phyloP scores from a whole-genome alignment of 352 stramenopile genomes.

The Pythium inflatum region DNA sequence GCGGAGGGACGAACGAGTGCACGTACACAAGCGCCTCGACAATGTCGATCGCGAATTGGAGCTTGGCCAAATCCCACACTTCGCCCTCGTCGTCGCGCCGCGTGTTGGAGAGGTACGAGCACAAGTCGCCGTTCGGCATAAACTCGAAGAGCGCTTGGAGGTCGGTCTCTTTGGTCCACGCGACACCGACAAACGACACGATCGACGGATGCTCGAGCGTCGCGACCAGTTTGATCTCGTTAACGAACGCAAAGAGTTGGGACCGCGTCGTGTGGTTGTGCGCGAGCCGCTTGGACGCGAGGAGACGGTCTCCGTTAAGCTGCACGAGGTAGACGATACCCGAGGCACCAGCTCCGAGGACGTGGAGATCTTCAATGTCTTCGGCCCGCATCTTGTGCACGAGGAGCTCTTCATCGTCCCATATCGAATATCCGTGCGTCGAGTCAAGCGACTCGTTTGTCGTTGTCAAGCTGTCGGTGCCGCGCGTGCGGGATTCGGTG shows the following conservation, averaged over 20 bases:
- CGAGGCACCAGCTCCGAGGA: constrained; percentile 19
- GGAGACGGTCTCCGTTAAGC: neutral
- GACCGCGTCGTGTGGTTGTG: constrained; percentile 16
- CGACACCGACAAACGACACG: constrained; percentile 42
- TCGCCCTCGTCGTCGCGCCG: constrained; percentile 19
- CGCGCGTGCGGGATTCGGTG: too few relatives aligned
- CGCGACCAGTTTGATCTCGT: constrained; percentile 45
- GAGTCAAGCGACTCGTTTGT: too few relatives aligned
- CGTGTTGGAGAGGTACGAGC: constrained; percentile 25
- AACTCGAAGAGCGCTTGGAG: constrained; percentile 29
- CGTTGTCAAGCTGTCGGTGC: too few relatives aligned
- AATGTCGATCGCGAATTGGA: constrained; percentile 79
- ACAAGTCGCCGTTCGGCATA: constrained; percentile 23
- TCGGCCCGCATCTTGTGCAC: neutral
- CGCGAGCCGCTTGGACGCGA: constrained; percentile 22
- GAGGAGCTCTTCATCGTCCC: constrained; percentile 26
- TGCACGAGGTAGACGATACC: constrained; percentile 26
- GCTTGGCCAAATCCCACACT: constrained; percentile 30
- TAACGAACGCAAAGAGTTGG: constrained; percentile 30
- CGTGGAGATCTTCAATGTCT: constrained; percentile 16
- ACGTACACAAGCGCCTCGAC: constrained; percentile 83
- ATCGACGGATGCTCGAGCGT: constrained; percentile 42
- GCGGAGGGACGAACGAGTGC: constrained; percentile 53
- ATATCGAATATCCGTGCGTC: constrained; percentile 14
- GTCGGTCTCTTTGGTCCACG: constrained; percentile 33